Conservation (phyloP, 2,329 filamentous ascomycete genomes). For the Akanthomyces dipterigenus region DNA sequence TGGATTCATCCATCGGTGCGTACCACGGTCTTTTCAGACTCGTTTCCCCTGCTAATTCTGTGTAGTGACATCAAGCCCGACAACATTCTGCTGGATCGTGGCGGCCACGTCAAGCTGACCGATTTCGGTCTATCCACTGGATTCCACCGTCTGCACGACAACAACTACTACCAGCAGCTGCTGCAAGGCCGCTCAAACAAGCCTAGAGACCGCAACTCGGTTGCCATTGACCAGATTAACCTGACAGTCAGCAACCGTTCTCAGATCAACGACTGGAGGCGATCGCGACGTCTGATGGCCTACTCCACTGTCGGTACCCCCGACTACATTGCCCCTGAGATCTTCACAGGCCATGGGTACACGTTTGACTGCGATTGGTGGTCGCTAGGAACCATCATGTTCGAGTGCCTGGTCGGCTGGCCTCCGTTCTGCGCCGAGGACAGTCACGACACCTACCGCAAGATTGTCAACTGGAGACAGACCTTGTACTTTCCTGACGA, state of each 20-base stretch:
- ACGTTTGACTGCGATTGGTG: constrained; percentile 98
- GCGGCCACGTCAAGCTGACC: constrained; percentile 95
- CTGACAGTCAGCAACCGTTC: constrained; percentile 95
- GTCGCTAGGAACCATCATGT: constrained; percentile 99
- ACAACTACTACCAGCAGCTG: constrained; percentile 96
- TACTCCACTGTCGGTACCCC: constrained; percentile 98
- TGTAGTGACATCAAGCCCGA: constrained; percentile 95
- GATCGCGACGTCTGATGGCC: constrained; percentile 89
- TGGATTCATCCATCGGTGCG: constrained; percentile 95
- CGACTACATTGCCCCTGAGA: constrained; percentile 97
- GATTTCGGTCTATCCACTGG: constrained; percentile 97
- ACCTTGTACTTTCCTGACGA: constrained; percentile 96
- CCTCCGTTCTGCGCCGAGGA: constrained; percentile 98
- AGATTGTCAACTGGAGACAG: constrained; percentile 98
- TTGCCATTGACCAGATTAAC: constrained; percentile 96
- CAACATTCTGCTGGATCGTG: constrained; percentile 92
- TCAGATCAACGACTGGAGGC: constrained; percentile 98
- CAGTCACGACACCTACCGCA: constrained; percentile 94
- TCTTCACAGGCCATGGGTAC: constrained; percentile 95
- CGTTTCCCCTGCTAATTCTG: neutral
- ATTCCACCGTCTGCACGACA: constrained; percentile 96
- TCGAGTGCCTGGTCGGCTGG: constrained; percentile 97
- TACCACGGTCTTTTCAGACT: constrained; percentile 5
- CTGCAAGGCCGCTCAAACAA: constrained; percentile 71
- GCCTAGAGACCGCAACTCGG: constrained; percentile 79